Conservation (phyloP, 2,329 filamentous ascomycete genomes). For the Lasiodiplodia sp. region DNA sequence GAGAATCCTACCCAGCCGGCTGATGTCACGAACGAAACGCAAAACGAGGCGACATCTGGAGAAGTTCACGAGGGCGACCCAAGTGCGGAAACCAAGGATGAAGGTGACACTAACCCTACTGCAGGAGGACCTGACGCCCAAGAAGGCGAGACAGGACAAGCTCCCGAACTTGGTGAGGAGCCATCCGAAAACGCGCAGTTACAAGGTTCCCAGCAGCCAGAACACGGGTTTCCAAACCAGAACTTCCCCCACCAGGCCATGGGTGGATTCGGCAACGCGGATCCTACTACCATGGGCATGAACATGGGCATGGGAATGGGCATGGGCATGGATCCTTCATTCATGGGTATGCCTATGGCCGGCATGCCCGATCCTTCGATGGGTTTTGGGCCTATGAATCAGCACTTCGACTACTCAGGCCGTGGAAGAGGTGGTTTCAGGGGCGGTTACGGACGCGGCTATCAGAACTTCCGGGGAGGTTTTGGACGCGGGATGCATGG, state of each 20-base stretch:
- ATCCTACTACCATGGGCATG: constrained; percentile 20
- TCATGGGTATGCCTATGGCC: constrained; percentile 43
- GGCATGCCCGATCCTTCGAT: constrained; percentile 35
- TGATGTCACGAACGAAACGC: constrained; percentile 20
- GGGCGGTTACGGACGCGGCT: constrained; percentile 47
- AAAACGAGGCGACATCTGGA: not conserved
- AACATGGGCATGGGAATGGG: constrained; percentile 27
- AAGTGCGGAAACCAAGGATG: constrained; percentile 35
- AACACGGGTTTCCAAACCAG: constrained; percentile 5
- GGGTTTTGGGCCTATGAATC: constrained; percentile 20
- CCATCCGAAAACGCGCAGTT: not conserved
- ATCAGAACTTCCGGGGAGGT: constrained; percentile 56
- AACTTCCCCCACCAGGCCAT: constrained; percentile 17
- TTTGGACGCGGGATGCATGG: constrained; percentile 51
- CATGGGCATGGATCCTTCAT: constrained; percentile 34
- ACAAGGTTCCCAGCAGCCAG: constrained; percentile 8
- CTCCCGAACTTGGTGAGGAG: not conserved
- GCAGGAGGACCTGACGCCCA: constrained; percentile 37
- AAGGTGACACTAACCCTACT: constrained; percentile 28
- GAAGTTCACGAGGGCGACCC: constrained; percentile 26
- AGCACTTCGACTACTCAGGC: constrained; percentile 58
- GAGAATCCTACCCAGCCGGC: constrained; percentile 5
- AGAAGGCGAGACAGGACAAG: constrained; percentile 42
- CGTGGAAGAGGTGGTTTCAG: constrained; percentile 66
- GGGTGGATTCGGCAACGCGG: constrained; percentile 24